Base-by-base conservation (phyloP, 495 filamentous ascomycete genomes). In the Penicillium steckii region DNA sequence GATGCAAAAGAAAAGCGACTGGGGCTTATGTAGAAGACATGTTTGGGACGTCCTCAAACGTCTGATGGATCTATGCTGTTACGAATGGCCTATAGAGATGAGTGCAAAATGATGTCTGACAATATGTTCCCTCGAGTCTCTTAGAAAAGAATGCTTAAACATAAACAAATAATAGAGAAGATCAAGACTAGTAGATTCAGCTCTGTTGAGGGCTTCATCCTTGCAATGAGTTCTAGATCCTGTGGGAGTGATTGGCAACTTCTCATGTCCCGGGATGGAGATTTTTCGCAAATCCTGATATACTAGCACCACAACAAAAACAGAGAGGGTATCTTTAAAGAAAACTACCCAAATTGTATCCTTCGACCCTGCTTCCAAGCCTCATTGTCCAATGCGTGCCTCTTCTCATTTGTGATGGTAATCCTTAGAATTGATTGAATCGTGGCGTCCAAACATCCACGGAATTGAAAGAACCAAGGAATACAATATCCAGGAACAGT, bases 81-180 rank as follows among this genome's bases (percentile, higher is more conserved):
- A 77, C 70, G 74, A 69, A 67, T 71, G 68, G 68, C 68, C 64
- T 77, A 69, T 71, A 71, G 67, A 76, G 67, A 65, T 69, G 65
- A 67, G 66, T 64, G 59, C n/a, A 62, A 65, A 62, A 65, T 60
- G 57, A 60, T 62, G 52, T 61, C 61, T 60, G 53, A 57, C 49
- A 56, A 60, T 51, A 43, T 53, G 15, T 17, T 37, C 8, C 33
- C 15, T 37, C n/a, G 2, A 2, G 33, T 37, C 33, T 37, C 15
- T 13, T 37, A 37, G n/a, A 37, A 37, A 7, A 17, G n/a, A 8
- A 37, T 53, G 26, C 48, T 44, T 35, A 52, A 40, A 26, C 26
- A 15, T 46, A 19, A 17, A n/a, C n/a, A n/a, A 35, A 35, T 30
- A 30, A 8, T 48, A 48, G 29, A 38, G 32, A 38, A 48, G n/a